Conservation (phyloP, 495 filamentous ascomycete species). For the Viridothelium virens region DNA sequence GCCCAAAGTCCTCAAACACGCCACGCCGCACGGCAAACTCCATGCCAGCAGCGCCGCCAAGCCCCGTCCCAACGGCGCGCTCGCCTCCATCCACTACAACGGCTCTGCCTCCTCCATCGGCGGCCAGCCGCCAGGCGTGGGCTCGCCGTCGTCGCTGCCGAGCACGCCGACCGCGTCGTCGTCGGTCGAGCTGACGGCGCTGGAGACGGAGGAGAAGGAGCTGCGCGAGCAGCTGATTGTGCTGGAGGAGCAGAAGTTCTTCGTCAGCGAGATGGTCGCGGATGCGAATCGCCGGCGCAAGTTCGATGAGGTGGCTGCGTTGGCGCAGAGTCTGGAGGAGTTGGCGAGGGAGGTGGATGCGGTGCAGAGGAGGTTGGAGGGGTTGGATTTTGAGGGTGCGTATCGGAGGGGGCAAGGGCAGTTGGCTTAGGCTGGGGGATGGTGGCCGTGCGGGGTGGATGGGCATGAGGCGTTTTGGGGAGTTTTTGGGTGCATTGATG, state of each 20-base stretch:
- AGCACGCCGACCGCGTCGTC: constrained; percentile 26
- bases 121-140: background rate
- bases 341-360: constrained; percentile 73
- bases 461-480: background rate
- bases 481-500: background rate
- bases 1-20: constrained; percentile 71
- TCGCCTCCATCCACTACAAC: constrained; percentile 55
- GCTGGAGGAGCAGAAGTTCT: constrained; percentile 88
- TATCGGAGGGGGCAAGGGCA: constrained; percentile 20
- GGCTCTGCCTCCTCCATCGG: constrained; percentile 29
- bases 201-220: constrained; percentile 83
- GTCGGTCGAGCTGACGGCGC: constrained; percentile 51
- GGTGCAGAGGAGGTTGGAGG: constrained; percentile 46
- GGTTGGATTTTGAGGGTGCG: constrained; percentile 45
- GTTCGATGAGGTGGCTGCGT: constrained; percentile 80
- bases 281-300: constrained; percentile 71
- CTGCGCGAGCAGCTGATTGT: constrained; percentile 77
- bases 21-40: constrained; percentile 41
- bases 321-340: constrained; percentile 77
- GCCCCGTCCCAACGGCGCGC: constrained; percentile 35
- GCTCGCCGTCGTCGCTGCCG: constrained; percentile 10
- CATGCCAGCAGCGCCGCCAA: constrained; percentile 30
- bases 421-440: background rate
- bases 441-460: background rate
- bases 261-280: constrained; percentile 81